Conservation (phyloP, 2,329 filamentous ascomycete species). For the Diaporthe vaccinii region DNA sequence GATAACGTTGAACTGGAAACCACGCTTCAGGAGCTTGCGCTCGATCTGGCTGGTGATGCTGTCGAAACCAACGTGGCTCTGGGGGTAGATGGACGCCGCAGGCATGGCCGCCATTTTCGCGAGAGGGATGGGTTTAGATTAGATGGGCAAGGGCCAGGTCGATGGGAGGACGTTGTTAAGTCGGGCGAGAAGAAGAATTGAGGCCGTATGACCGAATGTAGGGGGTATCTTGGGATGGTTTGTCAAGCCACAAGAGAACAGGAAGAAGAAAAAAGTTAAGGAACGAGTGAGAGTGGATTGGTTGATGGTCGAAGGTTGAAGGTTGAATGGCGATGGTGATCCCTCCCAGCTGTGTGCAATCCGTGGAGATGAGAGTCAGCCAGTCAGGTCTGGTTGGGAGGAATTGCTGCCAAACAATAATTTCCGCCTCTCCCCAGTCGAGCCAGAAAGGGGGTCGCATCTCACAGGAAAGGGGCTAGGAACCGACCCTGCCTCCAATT, state of each 20-base stretch:
- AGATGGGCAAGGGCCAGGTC: slow-evolving; percentile 47
- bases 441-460: slow-evolving; percentile 54
- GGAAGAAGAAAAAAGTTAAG: slow-evolving; percentile 26
- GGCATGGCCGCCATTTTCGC: slow-evolving; percentile 73
- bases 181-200: slow-evolving; percentile 53
- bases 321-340: slow-evolving; percentile 29
- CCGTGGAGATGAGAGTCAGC: slow-evolving; percentile 29
- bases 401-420: slow-evolving; percentile 59
- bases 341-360: slow-evolving; percentile 32
- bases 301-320: slow-evolving; percentile 36
- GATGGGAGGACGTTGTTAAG: slow-evolving; percentile 48
- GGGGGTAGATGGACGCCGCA: slow-evolving; percentile 82
- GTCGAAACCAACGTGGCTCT: slow-evolving; percentile 99
- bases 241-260: slow-evolving; percentile 33
- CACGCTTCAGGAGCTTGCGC: slow-evolving; percentile 99
- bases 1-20: slow-evolving; percentile 99
- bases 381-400: slow-evolving; percentile 41
- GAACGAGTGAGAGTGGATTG: slow-evolving; percentile 41
- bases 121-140: slow-evolving; percentile 46
- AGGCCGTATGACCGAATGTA: slow-evolving; percentile 43
- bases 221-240: slow-evolving; percentile 42
- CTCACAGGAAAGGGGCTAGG: slow-evolving; percentile 41
- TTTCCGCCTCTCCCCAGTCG: slow-evolving; percentile 55
- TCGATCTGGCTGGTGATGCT: slow-evolving; percentile 99
- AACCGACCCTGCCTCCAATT: slow-evolving; percentile 37